These are phyloP conservation scores for Pleurozium schreberi DNA, from an alignment of 225 moss, liverwort and hornwort genomes.

Conservation along the genomic window DNA sequence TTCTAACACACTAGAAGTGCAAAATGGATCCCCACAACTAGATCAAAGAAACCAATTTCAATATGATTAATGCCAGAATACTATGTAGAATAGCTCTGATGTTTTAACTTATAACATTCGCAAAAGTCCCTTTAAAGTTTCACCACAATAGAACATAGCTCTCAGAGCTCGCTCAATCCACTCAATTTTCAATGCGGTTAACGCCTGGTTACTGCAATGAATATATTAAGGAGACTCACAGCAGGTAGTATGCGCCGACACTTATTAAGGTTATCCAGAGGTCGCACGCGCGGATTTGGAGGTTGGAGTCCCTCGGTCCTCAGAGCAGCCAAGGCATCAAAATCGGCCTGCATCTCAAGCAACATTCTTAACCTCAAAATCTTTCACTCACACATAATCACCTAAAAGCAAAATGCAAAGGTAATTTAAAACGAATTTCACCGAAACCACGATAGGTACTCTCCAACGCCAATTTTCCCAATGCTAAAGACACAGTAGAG, in stretches of 20 bases:
- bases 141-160: background rate
- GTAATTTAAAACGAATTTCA: background rate
- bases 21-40: background rate
- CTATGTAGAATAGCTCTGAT: background rate
- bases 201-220: background rate
- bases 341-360: constrained; percentile 31
- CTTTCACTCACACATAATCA: background rate
- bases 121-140: background rate
- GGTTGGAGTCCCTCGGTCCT: constrained; percentile 51
- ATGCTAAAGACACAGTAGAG: background rate
- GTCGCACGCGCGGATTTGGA: constrained; percentile 51
- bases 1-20: background rate
- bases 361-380: background rate
- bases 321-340: constrained; percentile 54
- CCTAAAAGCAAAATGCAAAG: background rate
- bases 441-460: background rate
- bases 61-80: background rate
- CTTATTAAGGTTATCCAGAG: constrained; percentile 57
- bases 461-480: background rate
- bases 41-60: background rate
- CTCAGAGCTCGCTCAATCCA: background rate
- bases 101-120: background rate
- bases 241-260: constrained; percentile 52
- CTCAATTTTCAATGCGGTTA: background rate
- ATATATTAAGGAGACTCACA: constrained; percentile 3